phyloP scores from a whole-genome alignment of 352 stramenopile species.

The Phytopythium chamaehyphon region DNA sequence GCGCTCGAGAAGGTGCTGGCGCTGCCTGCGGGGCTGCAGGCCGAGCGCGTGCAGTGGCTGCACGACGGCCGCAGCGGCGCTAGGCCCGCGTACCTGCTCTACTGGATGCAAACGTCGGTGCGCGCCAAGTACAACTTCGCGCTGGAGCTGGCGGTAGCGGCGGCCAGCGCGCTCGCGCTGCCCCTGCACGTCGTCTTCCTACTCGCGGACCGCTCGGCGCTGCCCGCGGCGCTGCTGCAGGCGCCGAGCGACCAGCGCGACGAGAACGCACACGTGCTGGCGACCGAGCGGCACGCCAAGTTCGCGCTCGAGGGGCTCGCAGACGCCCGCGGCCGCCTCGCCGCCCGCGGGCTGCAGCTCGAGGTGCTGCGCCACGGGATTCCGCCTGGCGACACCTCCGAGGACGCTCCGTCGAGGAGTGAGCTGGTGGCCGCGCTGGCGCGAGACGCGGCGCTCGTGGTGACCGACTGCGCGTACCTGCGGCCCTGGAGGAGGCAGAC shows the following conservation, averaged over 20 bases:
- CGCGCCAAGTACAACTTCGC: conserved; percentile 81
- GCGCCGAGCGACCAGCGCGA: conserved; percentile 22
- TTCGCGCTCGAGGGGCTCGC: conserved; percentile 73
- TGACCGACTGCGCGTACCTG: conserved; percentile 79
- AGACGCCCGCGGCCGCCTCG: conserved; percentile 37
- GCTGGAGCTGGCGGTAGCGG: conserved; percentile 71
- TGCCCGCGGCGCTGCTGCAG: conserved; percentile 9
- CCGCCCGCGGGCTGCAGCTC: conserved; percentile 44
- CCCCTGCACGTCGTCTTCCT: conserved; percentile 78
- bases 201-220: conserved; percentile 52
- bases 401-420: conserved; percentile 14
- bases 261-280: conserved; percentile 57
- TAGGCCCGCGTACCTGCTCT: conserved; percentile 43
- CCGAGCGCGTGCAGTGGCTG: conserved; percentile 70
- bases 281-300: conserved; percentile 64
- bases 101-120: conserved; percentile 88
- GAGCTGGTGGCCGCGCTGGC: conserved; percentile 45
- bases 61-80: conserved; percentile 37
- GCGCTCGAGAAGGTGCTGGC: conserved; percentile 43
- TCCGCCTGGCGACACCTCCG: background rate
- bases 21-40: conserved; percentile 58
- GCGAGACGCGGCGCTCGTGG: conserved; percentile 49
- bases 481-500: conserved; percentile 45
- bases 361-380: conserved; percentile 41
- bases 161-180: conserved; percentile 54